Conservation (phyloP, 352 stramenopile species). For the Lagenidium sp. region DNA sequence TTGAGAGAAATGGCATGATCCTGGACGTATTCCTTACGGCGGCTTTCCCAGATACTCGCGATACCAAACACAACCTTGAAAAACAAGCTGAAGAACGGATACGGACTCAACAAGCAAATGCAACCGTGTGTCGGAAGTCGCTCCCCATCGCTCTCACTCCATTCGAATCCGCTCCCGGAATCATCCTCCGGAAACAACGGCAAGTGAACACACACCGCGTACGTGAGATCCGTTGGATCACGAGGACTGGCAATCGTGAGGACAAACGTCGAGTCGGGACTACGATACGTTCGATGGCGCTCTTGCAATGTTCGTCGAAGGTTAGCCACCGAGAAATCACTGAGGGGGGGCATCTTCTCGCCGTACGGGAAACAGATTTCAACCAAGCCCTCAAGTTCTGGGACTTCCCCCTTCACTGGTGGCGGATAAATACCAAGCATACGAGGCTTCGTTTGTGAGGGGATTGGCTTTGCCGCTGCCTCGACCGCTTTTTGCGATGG, state of each 20-base stretch:
- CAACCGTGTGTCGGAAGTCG: conserved; percentile 43
- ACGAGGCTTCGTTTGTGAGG: conserved; percentile 16
- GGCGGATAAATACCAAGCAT: conserved; percentile 43
- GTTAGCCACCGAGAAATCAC: conserved; percentile 44
- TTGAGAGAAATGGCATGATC: conserved; percentile 17
- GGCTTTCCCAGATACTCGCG: conserved; percentile 56
- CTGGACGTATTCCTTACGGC: conserved; percentile 26
- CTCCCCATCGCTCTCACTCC: too few species aligned
- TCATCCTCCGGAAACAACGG: conserved; percentile 50
- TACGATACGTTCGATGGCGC: conserved; percentile 55
- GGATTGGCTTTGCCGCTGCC: not conserved
- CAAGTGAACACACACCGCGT: conserved; percentile 59
- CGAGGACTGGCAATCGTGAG: conserved; percentile 45
- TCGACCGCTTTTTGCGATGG: not conserved
- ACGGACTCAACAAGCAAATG: conserved; percentile 62
- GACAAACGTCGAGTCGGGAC: conserved; percentile 59
- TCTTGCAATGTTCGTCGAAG: conserved; percentile 56
- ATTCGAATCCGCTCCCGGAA: conserved; percentile 4
- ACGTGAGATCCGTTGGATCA: conserved; percentile 44
- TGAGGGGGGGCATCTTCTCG: conserved; percentile 23
- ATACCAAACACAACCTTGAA: conserved; percentile 78
- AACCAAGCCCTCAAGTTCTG: conserved; percentile 49
- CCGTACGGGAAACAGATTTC: conserved; percentile 77
- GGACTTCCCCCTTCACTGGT: conserved; percentile 23
- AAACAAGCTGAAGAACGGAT: conserved; percentile 81